Evolutionary conservation across 2,329 filamentous ascomycete genomes (phyloP), one percentile per base, ranked within the genome.

Genomic region (Geoglossum cookeanum): DNA sequence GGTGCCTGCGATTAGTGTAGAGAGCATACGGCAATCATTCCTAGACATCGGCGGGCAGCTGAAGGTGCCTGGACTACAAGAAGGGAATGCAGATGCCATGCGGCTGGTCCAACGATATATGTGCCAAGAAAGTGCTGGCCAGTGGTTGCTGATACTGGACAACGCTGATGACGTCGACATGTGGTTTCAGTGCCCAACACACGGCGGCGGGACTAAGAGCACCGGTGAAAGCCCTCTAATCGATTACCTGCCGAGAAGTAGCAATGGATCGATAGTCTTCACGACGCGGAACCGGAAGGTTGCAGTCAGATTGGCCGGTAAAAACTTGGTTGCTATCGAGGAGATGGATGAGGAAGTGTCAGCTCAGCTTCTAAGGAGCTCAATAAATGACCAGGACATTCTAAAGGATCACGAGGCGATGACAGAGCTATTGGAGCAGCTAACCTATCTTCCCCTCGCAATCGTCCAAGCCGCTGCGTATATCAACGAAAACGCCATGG

Each of bases 81-180:
- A 71, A 15, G 60, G 65, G 1, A 64, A 68, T 3, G 64, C 63
- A 0, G 67, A 74, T 57, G 56, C 71, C 1, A 71, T 67, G 45
- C 27, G 35, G 9, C 63, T 72, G 1, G 67, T 75, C 3, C 70
- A 70, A 42, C 48, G 45, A 3, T 61, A 60, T 9, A 59, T 75
- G 1, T 68, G 64, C 39, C 55, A 59, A 4, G 61, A 64, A n/a
- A 58, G 39, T 15, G 58, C 51, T 1, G 64, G 66, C 1, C 58
- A 59, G 1, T 75, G 71, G 73, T 63, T 75, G 1, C 57, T 75
- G 45, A 63, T 76, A 45, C 55, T 75, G n/a, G 72, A 76, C 57
- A 75, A 74, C 55, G 70, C 69, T 11, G 71, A 75, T 57, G 69
- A 75, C 37, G 57, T 53, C 54, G 3, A 58, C 66, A 33, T 52